phyloP scores from a whole-genome alignment of 164 flowering plant species.

The Pachysandra terminalis region DNA sequence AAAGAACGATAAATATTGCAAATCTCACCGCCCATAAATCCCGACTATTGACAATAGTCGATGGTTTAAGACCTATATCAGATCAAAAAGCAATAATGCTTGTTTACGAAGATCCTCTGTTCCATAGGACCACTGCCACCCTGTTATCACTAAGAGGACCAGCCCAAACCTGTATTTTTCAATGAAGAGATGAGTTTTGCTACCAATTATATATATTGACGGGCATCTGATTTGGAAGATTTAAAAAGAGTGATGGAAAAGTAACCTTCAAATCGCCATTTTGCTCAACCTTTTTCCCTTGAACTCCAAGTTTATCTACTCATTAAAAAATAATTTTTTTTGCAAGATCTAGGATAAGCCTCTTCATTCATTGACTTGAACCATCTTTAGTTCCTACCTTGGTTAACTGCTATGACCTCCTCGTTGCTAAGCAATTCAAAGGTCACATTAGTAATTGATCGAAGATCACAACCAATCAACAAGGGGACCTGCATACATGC shows the following conservation, averaged over 20 bases:
- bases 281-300: constrained; percentile 64
- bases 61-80: constrained; percentile 46
- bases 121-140: constrained; percentile 57
- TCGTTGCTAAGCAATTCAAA: constrained; percentile 49
- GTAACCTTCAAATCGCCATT: constrained; percentile 62
- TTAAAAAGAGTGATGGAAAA: neutral
- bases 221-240: too few species aligned
- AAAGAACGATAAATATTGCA: too few species aligned
- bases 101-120: constrained; percentile 50
- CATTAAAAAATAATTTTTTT: neutral
- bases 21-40: constrained; percentile 64
- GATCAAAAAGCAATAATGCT: constrained; percentile 50
- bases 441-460: constrained; percentile 41
- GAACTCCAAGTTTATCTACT: constrained; percentile 70
- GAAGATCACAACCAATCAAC: constrained; percentile 69
- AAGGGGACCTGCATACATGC: constrained; percentile 55
- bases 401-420: constrained; percentile 77
- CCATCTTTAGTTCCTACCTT: constrained; percentile 38
- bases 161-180: constrained; percentile 63
- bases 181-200: neutral
- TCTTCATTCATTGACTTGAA: too few species aligned
- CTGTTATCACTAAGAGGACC: constrained; percentile 49
- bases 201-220: too few species aligned
- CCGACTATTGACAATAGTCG: constrained; percentile 39
- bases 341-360: neutral